Base-by-base conservation (phyloP, 2,329 filamentous ascomycete genomes). In the Xylariaceae sp. region DNA sequence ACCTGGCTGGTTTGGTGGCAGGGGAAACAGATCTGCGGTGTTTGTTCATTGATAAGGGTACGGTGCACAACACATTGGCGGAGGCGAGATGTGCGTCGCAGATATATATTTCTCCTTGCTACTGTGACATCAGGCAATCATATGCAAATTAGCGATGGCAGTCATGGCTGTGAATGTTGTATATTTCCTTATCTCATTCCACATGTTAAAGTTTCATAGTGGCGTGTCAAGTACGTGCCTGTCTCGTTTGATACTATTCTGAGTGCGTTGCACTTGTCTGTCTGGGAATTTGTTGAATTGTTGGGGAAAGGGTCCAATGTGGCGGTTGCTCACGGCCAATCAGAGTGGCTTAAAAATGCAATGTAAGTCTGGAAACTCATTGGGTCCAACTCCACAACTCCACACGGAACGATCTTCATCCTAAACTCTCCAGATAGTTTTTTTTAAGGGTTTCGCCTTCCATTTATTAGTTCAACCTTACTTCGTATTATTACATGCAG, bases 201-300 rank as follows among this genome's bases (percentile, higher is more conserved):
- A n/a, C n/a, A n/a, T n/a, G n/a, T n/a, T n/a, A n/a, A n/a, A 20
- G 44, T 22, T 37, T 29, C 45, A 38, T 54, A 34, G 47, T 44
- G 47, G 21, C 47, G 29, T 51, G 47, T 36, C 23, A 22, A 33
- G 52, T 49, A 52, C 48, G 46, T 48, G 21, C 42, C 45, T 22
- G 27, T 45, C 45, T 44, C 40, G 29, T 39, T 45, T 43, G 39
- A 32, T 36, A 22, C 29, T n/a, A n/a, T 44, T 42, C 34, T 25
- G 36, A 29, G 46, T 48, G 50, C 51, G 33, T 50, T 45, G 52
- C 47, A 51, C n/a, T n/a, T n/a, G n/a, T n/a, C n/a, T 45, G 55
- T 55, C 55, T 53, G 45, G 57, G 54, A 60, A 61, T 61, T 59
- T 63, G 60, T 63, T 63, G 60, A 63, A 63, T 63, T 63, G 60